Percentiles rank a stretch among this genome's conserved stretches.
These are phyloP conservation scores for Xylariaceae sp. DNA, from an alignment of 2,329 filamentous ascomycete genomes.

Conservation along the genomic window DNA sequence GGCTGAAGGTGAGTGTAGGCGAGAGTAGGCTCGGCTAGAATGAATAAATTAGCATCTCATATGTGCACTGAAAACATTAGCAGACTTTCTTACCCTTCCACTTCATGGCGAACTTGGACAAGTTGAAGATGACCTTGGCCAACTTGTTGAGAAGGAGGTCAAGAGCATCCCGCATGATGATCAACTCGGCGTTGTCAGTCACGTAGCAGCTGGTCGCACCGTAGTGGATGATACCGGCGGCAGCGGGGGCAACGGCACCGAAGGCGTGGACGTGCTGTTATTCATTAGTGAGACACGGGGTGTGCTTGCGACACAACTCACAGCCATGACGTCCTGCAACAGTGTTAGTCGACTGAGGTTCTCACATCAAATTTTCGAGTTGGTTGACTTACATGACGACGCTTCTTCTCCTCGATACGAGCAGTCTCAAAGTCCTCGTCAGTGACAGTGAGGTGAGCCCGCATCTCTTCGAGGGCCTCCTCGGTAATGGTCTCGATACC, in stretches of 20 bases:
- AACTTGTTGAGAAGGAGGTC: constrained; percentile 73
- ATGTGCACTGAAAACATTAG: not conserved
- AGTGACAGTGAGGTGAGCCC: constrained; percentile 65
- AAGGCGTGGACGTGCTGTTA: constrained; percentile 64
- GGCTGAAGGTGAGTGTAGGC: constrained; percentile 58
- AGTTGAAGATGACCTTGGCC: constrained; percentile 70
- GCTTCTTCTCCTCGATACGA: constrained; percentile 67
- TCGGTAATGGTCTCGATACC: constrained; percentile 65
- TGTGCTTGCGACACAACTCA: constrained; percentile 30
- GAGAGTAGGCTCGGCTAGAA: constrained; percentile 54
- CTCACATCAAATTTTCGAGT: not conserved
- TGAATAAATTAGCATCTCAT: not conserved
- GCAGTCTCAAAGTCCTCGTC: constrained; percentile 74
- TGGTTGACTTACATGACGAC: constrained; percentile 46
- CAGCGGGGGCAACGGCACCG: constrained; percentile 45
- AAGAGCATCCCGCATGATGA: constrained; percentile 69
- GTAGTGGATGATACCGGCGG: constrained; percentile 75
- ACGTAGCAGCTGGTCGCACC: constrained; percentile 42
- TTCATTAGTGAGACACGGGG: constrained; percentile 1
- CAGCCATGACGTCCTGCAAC: constrained; percentile 50
- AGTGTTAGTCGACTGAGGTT: constrained; percentile 15
- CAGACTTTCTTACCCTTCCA: constrained; percentile 35
- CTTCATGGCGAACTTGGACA: constrained; percentile 65
- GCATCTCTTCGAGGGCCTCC: constrained; percentile 73
- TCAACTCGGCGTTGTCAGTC: constrained; percentile 69